These are phyloP conservation scores for Piromyces sp. DNA, from an alignment of 192 early-diverging fungal species.

Conservation along the genomic window DNA sequence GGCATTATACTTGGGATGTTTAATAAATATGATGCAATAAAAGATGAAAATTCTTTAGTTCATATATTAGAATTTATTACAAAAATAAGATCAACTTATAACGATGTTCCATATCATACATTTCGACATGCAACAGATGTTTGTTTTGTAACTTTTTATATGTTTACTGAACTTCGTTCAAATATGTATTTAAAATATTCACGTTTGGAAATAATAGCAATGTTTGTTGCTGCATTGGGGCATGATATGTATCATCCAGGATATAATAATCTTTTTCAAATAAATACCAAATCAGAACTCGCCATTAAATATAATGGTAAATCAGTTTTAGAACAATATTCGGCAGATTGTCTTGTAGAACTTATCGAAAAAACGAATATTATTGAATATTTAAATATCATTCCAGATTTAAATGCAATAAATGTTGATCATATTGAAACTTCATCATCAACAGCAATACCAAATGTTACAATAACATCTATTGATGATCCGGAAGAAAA, in stretches of 20 bases:
- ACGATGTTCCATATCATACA: background rate
- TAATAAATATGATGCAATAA: background rate
- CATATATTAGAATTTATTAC: background rate
- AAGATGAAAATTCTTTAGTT: background rate
- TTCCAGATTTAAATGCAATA: background rate
- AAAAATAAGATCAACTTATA: background rate
- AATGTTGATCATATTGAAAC: background rate
- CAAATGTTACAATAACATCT: background rate
- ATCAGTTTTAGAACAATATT: conserved; percentile 76
- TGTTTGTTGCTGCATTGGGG: conserved; percentile 70
- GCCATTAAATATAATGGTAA: conserved; percentile 52
- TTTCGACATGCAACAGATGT: background rate
- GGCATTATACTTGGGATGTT: conserved; percentile 71
- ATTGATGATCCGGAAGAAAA: conserved; percentile 10
- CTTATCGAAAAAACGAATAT: conserved; percentile 57
- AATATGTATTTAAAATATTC: conserved; percentile 37
- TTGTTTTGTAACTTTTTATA: conserved; percentile 25
- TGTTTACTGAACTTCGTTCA: conserved; percentile 50
- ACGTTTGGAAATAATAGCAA: conserved; percentile 46
- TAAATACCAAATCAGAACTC: conserved; percentile 62
- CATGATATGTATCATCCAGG: conserved; percentile 84
- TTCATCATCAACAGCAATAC: background rate
- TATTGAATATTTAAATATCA: conserved; percentile 12
- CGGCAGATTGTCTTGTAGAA: conserved; percentile 55
- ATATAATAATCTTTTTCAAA: conserved; percentile 69